Conservation (phyloP, 805 yeast species). For the Hanseniaspora meyeri region DNA sequence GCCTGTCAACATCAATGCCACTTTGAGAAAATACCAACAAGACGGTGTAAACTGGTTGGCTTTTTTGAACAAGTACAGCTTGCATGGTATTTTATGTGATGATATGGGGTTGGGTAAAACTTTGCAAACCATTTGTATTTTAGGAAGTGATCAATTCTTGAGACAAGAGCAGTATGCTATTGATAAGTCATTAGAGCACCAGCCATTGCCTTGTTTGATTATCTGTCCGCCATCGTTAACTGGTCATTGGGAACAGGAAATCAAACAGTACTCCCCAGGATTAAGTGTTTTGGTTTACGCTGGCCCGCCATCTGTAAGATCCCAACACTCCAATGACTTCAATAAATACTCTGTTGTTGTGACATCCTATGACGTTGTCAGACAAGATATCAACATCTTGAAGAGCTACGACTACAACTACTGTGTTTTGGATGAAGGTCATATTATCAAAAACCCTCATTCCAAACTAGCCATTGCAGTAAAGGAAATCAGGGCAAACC, state of each 20-base stretch:
- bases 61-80: conserved; percentile 81
- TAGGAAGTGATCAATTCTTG: conserved; percentile 86
- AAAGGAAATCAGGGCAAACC: conserved; percentile 70
- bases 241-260: conserved; percentile 98
- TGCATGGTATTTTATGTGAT: conserved; percentile 95
- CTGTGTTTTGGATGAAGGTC: conserved; percentile 96
- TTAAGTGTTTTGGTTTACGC: conserved; percentile 75
- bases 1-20: conserved; percentile 87
- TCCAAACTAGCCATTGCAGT: conserved; percentile 85
- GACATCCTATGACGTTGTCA: conserved; percentile 89
- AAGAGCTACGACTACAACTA: conserved; percentile 64
- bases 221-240: conserved; percentile 95
- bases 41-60: conserved; percentile 99
- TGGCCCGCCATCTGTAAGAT: conserved; percentile 75
- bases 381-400: conserved; percentile 71
- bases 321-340: conserved; percentile 41
- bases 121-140: conserved; percentile 89
- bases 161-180: conserved; percentile 55
- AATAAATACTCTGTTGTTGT: conserved; percentile 67
- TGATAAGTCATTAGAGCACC: conserved; percentile 50
- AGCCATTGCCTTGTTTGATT: conserved; percentile 71
- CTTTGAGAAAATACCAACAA: conserved; percentile 87
- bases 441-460: conserved; percentile 81
- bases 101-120: conserved; percentile 99
- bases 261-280: conserved; percentile 79